phyloP scores from a whole-genome alignment of 371 early-diverging fungal genomes.

The Lichtheimia corymbifera region DNA sequence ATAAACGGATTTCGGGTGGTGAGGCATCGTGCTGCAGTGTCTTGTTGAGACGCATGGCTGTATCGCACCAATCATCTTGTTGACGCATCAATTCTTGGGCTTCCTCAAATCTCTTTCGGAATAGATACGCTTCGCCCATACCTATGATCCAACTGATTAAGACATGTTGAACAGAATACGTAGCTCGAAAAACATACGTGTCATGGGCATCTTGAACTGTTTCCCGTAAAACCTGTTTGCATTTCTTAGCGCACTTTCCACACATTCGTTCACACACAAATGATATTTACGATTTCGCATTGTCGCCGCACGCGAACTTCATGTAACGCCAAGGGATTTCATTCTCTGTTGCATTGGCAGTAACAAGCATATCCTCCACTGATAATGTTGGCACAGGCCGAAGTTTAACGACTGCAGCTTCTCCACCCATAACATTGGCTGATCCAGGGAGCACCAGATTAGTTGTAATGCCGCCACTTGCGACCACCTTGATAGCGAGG shows the following conservation, averaged over 20 bases:
- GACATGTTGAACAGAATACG: background rate
- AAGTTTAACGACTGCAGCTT: conserved; percentile 70
- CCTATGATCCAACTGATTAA: conserved; percentile 28
- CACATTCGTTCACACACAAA: too few relatives aligned
- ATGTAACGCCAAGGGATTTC: conserved; percentile 70
- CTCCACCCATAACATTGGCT: conserved; percentile 80
- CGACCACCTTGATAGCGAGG: conserved; percentile 64
- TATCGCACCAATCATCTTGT: conserved; percentile 84
- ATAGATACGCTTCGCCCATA: conserved; percentile 72
- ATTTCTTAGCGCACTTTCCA: too few relatives aligned
- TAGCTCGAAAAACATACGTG: conserved; percentile 21
- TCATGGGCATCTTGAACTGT: conserved; percentile 29
- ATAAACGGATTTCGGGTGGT: conserved; percentile 15
- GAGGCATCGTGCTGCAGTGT: background rate
- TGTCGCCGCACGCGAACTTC: conserved; percentile 91
- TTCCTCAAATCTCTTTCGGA: conserved; percentile 62
- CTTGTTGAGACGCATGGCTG: conserved; percentile 31
- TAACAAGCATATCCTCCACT: conserved; percentile 68
- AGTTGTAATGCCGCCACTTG: conserved; percentile 81
- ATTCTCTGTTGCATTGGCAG: conserved; percentile 52
- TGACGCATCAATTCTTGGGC: conserved; percentile 50
- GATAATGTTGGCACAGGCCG: conserved; percentile 57
- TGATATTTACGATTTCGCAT: conserved; percentile 68
- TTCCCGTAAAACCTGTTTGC: conserved; percentile 13
- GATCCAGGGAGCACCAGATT: conserved; percentile 77